Conservation (phyloP, 495 filamentous ascomycete species). For the Tuber umbilicatum region DNA sequence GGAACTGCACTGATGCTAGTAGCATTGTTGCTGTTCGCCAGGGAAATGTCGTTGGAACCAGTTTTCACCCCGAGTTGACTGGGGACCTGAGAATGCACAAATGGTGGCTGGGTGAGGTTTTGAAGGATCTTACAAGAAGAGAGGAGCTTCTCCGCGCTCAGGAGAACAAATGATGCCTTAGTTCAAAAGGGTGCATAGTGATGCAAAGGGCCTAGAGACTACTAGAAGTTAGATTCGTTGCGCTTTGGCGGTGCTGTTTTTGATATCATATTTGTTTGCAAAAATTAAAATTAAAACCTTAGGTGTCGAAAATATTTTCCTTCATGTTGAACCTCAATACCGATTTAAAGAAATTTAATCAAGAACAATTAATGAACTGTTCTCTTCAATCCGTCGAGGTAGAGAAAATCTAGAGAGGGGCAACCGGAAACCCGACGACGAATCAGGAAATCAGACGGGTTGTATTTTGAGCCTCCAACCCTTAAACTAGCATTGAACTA, state of each 20-base stretch:
- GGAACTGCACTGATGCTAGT: conserved; percentile 50
- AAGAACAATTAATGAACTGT: not conserved
- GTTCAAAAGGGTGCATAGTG: not conserved
- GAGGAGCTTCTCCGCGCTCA: conserved; percentile 14
- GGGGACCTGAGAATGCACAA: conserved; percentile 80
- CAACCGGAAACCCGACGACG: not conserved
- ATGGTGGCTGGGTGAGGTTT: conserved; percentile 84
- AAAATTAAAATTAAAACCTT: no score
- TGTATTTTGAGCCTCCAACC: conserved; percentile 1
- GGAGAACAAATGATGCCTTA: not conserved
- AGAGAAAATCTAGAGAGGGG: not conserved
- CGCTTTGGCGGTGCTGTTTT: not conserved
- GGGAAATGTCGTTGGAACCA: conserved; percentile 91
- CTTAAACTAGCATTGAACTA: not conserved
- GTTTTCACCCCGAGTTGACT: conserved; percentile 94
- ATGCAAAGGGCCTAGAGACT: not conserved
- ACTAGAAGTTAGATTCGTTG: not conserved
- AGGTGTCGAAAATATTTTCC: not conserved
- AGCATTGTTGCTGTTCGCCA: conserved; percentile 81
- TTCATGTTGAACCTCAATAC: not conserved
- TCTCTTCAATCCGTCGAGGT: not conserved
- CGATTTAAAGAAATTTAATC: not conserved
- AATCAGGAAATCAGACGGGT: not conserved
- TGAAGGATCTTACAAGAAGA: conserved; percentile 42
- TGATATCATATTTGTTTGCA: not conserved